Evolutionary conservation across 2,329 filamentous ascomycete genomes (phyloP), one percentile per base, ranked within the genome.

Genomic region (Calonectria naviculata): DNA sequence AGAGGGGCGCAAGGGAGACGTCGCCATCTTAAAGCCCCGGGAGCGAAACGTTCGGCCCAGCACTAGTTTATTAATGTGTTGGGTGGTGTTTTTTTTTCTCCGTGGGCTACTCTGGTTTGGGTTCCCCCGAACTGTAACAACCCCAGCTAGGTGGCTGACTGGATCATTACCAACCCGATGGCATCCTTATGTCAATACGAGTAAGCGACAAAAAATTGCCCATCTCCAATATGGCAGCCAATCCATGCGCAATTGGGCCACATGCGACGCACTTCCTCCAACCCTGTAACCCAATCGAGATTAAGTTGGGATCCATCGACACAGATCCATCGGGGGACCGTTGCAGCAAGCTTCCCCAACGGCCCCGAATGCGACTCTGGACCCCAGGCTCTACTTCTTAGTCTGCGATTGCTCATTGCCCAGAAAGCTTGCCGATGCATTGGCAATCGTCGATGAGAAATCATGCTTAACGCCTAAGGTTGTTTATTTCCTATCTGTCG

Each of bases 151-250:
- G 62, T 64, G 71, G 74, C 71, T 76, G 65, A 78, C 73, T 68
- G 67, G 75, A n/a, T 63, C 19, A 76, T 77, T 75, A 77, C 75
- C 71, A 77, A 77, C 67, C 63, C 60, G 60, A 64, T 29, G 21
- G 47, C 3, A 60, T 58, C 60, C 31, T 65, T 52, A 60, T 69
- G 61, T 49, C 17, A 10, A 65, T 44, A 69, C 66, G 49, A 69
- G 61, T 69, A 69, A 65, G 67, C 61, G 67, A 69, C 41, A 34
- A 34, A 38, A 29, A 24, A 68, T 63, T 58, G 28, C 47, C 66
- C 42, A 41, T 46, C 49, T 46, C 38, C 47, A 41, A 28, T 26
- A 61, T 61, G 31, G 31, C 47, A 36, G 66, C 60, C 66, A 68
- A 64, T 68, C 58, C 58, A 34, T 52, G 26, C 52, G 44, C n/a